A percentile compares a stretch with the other conserved stretches of the same genome.
These are phyloP conservation scores for Suillus subalutaceus DNA, from an alignment of 768 basidiomycete genomes.

Conservation along the genomic window DNA sequence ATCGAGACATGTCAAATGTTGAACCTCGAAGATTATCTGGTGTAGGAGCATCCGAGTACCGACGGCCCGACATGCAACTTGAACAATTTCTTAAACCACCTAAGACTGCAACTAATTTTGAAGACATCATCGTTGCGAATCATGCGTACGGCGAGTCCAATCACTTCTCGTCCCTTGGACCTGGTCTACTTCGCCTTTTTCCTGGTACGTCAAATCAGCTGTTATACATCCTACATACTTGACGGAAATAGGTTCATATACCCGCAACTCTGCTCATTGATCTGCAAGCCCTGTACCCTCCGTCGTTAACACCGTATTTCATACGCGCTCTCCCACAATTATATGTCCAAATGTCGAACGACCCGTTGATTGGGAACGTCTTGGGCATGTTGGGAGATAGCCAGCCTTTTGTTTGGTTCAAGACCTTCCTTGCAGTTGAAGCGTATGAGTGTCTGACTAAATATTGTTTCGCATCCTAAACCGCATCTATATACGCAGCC, in stretches of 20 bases:
- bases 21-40: background rate
- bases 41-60: background rate
- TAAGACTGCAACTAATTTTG: background rate
- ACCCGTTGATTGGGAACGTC: slow-evolving; percentile 64
- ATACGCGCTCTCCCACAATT: slow-evolving; percentile 46
- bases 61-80: background rate
- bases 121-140: background rate
- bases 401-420: slow-evolving; percentile 59
- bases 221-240: background rate
- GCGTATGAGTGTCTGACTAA: slow-evolving; percentile 42
- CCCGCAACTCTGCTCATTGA: slow-evolving; percentile 72
- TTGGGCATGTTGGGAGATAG: slow-evolving; percentile 43
- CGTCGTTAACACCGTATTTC: slow-evolving; percentile 48
- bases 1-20: slow-evolving; percentile 37
- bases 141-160: slow-evolving; percentile 34
- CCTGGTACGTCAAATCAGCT: slow-evolving; percentile 42
- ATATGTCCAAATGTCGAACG: slow-evolving; percentile 62
- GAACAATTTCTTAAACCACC: background rate
- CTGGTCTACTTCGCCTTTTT: slow-evolving; percentile 75
- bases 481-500: slow-evolving; percentile 32
- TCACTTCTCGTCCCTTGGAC: slow-evolving; percentile 63
- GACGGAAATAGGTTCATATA: slow-evolving; percentile 55
- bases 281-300: slow-evolving; percentile 66
- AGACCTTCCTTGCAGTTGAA: slow-evolving; percentile 64
- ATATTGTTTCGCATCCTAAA: slow-evolving; percentile 1